Conservation (phyloP, 169 alveolate species). For the Perkinsus olseni region DNA sequence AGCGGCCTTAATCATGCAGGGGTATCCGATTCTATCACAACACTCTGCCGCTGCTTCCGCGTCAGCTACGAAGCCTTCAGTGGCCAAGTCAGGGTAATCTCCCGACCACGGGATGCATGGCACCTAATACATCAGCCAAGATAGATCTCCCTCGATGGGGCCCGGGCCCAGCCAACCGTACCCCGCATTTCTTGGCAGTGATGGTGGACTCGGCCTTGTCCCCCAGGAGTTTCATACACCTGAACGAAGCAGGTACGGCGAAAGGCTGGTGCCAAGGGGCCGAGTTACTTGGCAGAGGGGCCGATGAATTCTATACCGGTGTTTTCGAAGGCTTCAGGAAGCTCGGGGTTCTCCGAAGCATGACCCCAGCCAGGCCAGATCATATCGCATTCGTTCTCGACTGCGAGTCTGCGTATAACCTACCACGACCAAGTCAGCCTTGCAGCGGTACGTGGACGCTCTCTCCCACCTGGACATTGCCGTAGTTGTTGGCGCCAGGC, state of each 20-base stretch:
- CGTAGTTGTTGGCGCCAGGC: conserved; percentile 55
- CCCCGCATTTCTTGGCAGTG: conserved; percentile 75
- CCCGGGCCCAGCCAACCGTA: too few species aligned
- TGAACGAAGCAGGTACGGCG: background rate
- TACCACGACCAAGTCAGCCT: conserved; percentile 64
- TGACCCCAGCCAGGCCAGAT: conserved; percentile 95
- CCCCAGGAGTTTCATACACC: conserved; percentile 75
- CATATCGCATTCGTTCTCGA: conserved; percentile 62
- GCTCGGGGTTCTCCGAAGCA: conserved; percentile 78
- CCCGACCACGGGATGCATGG: conserved; percentile 84
- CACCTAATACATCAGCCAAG: conserved; percentile 36
- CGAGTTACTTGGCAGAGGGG: conserved; percentile 53
- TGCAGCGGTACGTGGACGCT: conserved; percentile 33
- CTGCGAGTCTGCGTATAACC: conserved; percentile 50
- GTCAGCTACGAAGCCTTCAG: conserved; percentile 4
- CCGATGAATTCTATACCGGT: conserved; percentile 75
- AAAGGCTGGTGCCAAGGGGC: background rate
- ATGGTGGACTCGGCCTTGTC: conserved; percentile 82
- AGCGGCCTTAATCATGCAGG: conserved; percentile 88
- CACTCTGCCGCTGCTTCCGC: conserved; percentile 61
- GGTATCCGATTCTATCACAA: conserved; percentile 80
- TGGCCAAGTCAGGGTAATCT: conserved; percentile 26
- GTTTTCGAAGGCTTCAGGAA: conserved; percentile 57
- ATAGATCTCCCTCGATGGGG: too few species aligned
- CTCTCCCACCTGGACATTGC: conserved; percentile 39